These are phyloP conservation scores for Saccharomycopsis crataegensis DNA, from an alignment of 1,139 yeast species.

Conservation along the genomic window DNA sequence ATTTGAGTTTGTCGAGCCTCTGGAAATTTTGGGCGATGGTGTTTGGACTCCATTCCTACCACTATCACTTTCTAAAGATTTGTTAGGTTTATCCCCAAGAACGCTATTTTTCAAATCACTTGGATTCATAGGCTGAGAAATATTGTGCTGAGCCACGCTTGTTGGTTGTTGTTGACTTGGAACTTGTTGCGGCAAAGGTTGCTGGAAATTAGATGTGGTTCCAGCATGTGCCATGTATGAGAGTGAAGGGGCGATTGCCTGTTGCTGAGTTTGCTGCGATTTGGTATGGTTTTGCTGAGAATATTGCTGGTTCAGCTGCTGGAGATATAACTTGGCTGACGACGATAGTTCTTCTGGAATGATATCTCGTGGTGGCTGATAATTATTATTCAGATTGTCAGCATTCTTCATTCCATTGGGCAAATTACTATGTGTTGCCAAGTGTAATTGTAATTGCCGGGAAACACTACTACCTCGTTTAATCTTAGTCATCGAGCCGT, in stretches of 20 bases:
- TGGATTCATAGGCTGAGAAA: too few relatives aligned
- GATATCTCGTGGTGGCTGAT: neutral
- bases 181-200: too few relatives aligned
- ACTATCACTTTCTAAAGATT: neutral
- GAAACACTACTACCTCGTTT: slow-evolving; percentile 78
- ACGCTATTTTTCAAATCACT: neutral
- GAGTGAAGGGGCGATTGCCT: too few relatives aligned
- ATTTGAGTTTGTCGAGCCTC: slow-evolving; percentile 15
- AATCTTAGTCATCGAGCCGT: slow-evolving; percentile 63
- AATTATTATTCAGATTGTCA: neutral
- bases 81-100: neutral
- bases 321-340: neutral
- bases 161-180: too few relatives aligned
- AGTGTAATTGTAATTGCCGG: slow-evolving; percentile 67
- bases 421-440: slow-evolving; percentile 60
- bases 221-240: too few relatives aligned
- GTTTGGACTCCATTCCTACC: slow-evolving; percentile 1
- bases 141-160: too few relatives aligned
- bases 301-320: neutral
- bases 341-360: neutral
- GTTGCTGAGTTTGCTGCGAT: too few relatives aligned
- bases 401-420: slow-evolving; percentile 31
- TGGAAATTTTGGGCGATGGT: slow-evolving; percentile 11
- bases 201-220: too few relatives aligned
- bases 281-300: neutral